phyloP scores from a whole-genome alignment of 2,329 filamentous ascomycete species.

The Leptographium wingfieldii region DNA sequence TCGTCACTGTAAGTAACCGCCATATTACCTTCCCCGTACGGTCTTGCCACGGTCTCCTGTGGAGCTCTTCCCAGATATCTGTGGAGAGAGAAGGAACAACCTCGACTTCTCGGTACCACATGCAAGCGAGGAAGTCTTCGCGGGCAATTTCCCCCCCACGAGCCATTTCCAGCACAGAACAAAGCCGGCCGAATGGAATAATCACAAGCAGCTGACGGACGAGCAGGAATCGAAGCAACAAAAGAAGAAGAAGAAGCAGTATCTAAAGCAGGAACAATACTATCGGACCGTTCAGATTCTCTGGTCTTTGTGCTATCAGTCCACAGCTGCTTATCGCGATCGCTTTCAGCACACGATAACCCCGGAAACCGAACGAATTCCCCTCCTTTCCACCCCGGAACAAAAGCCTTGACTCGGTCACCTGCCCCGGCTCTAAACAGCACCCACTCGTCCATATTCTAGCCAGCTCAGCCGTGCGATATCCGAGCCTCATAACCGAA shows the following conservation, averaged over 20 bases:
- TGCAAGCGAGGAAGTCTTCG: background rate
- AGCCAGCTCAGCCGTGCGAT: conserved; percentile 7
- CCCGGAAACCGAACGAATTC: background rate
- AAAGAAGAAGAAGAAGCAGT: too few species aligned
- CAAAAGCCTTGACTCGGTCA: background rate
- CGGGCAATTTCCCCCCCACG: background rate
- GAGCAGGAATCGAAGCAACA: background rate
- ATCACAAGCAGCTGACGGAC: background rate
- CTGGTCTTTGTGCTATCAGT: too few species aligned
- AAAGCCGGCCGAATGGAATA: background rate
- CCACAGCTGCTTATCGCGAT: background rate
- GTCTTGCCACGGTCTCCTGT: background rate
- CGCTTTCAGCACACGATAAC: background rate
- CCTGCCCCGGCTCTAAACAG: too few species aligned
- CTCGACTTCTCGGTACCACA: background rate
- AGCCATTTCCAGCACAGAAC: background rate
- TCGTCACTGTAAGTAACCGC: too few species aligned
- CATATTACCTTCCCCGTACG: too few species aligned
- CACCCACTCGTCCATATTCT: background rate
- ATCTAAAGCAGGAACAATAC: too few species aligned
- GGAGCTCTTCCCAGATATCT: background rate
- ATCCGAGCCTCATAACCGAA: conserved; percentile 6
- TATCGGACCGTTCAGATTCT: too few species aligned
- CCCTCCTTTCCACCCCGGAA: background rate
- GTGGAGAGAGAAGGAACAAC: background rate